phyloP scores from a whole-genome alignment of 305 asterid genomes.

The Withania somnifera region DNA sequence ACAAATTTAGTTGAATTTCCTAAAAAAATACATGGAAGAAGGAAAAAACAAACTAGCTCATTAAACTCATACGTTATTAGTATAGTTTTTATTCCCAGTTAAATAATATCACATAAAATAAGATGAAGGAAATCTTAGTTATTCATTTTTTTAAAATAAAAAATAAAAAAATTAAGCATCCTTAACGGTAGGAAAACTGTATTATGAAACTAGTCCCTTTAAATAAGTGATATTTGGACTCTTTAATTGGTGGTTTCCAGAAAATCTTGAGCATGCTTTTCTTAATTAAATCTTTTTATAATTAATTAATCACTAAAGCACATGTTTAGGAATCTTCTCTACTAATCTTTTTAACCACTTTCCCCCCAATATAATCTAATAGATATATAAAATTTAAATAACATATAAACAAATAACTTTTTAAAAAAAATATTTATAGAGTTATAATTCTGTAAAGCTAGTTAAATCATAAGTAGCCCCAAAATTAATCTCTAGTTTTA shows the following conservation, averaged over 20 bases:
- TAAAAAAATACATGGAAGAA: not conserved
- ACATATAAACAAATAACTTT: not conserved
- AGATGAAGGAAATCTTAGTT: not conserved
- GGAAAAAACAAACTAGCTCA: not conserved
- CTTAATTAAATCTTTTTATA: conserved; percentile 24
- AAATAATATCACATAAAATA: not conserved
- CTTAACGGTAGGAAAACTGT: conserved; percentile 42
- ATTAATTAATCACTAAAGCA: conserved; percentile 20
- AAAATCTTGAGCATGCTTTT: conserved; percentile 20
- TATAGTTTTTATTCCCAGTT: not conserved
- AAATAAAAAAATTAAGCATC: conserved; percentile 18
- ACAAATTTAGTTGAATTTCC: not conserved
- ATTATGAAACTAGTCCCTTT: conserved; percentile 15
- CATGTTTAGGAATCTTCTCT: conserved; percentile 36
- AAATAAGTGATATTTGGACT: not conserved
- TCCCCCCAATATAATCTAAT: not conserved
- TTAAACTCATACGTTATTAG: not conserved
- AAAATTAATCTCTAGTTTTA: not conserved
- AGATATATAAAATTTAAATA: not conserved
- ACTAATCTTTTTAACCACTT: not conserved
- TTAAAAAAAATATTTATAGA: not conserved
- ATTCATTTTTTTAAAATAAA: not conserved
- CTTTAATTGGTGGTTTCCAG: conserved; percentile 23
- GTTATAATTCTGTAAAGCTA: not conserved
- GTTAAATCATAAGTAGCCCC: not conserved